Evolutionary conservation across 768 basidiomycete genomes (phyloP).

Genomic region (Pisolithus sp.): DNA sequence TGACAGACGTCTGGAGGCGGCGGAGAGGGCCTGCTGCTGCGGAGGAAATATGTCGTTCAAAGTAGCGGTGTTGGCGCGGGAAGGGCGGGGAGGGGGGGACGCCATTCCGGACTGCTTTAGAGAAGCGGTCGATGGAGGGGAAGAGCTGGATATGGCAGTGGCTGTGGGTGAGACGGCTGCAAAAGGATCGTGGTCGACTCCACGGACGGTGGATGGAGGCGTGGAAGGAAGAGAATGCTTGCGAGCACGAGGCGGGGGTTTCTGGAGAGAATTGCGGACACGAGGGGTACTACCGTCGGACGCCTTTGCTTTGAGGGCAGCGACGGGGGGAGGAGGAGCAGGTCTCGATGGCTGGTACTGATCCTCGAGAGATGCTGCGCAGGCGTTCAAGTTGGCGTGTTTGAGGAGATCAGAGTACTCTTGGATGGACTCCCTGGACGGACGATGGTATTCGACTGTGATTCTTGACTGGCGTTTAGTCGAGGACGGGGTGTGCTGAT

Average conservation of each 20-base stretch:
- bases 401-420: constrained; percentile 71
- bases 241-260: constrained; percentile 28
- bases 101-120: constrained; percentile 29
- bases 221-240: constrained; percentile 44
- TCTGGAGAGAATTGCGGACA: constrained; percentile 19
- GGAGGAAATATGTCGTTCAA: constrained; percentile 66
- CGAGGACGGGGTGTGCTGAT: constrained; percentile 28
- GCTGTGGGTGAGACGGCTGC: constrained; percentile 28
- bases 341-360: constrained; percentile 38
- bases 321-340: constrained; percentile 37
- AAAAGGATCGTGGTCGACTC: constrained; percentile 53
- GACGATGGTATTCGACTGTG: constrained; percentile 71
- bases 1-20: constrained; percentile 47
- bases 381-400: constrained; percentile 49
- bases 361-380: constrained; percentile 27
- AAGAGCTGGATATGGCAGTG: constrained; percentile 9
- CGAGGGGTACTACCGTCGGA: constrained; percentile 19
- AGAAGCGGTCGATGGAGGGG: constrained; percentile 16
- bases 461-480: constrained; percentile 47
- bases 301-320: constrained; percentile 24
- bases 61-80: constrained; percentile 78
- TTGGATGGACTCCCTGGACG: constrained; percentile 68
- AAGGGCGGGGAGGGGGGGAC: constrained; percentile 71
- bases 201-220: constrained; percentile 26
- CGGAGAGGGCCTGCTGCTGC: constrained; percentile 20